These are phyloP conservation scores for Poteriospumella lacustris DNA, from an alignment of 108 stramenopile species.

Conservation along the genomic window DNA sequence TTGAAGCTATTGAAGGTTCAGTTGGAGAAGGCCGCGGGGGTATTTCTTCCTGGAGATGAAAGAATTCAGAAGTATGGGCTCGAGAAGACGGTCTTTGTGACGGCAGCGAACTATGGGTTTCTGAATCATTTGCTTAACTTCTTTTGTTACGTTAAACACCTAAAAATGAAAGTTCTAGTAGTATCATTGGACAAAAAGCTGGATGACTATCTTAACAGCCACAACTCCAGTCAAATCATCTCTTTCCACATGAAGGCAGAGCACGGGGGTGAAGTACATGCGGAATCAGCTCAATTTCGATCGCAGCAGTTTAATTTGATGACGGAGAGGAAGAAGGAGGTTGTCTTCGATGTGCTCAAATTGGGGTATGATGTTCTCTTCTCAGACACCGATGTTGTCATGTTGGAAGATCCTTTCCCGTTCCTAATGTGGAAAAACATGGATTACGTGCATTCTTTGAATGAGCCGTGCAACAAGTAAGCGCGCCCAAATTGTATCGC, in stretches of 20 bases:
- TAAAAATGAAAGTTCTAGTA: conserved; percentile 16
- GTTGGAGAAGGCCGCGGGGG: background rate
- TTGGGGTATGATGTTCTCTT: conserved; percentile 30
- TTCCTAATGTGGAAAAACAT: background rate
- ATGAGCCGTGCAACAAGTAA: conserved; percentile 2
- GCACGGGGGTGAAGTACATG: background rate
- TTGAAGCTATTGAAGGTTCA: background rate
- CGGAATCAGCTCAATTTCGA: background rate
- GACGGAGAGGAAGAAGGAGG: conserved; percentile 1
- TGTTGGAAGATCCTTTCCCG: conserved; percentile 16
- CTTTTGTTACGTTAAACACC: background rate
- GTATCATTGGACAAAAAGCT: background rate
- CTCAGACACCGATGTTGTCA: conserved; percentile 29
- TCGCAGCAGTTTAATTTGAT: conserved; percentile 15
- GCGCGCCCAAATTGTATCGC: too few relatives aligned
- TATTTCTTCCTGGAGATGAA: background rate
- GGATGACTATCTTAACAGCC: background rate
- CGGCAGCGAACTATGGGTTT: conserved; percentile 6
- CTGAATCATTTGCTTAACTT: conserved; percentile 12
- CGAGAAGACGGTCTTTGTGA: background rate
- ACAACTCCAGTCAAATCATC: background rate
- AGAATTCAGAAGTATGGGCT: background rate
- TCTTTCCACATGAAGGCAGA: background rate
- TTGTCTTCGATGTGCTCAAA: background rate
- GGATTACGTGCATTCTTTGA: conserved; percentile 25